Evolutionary conservation across 768 basidiomycete genomes (phyloP).

Genomic region (Tephrocybe sp.): DNA sequence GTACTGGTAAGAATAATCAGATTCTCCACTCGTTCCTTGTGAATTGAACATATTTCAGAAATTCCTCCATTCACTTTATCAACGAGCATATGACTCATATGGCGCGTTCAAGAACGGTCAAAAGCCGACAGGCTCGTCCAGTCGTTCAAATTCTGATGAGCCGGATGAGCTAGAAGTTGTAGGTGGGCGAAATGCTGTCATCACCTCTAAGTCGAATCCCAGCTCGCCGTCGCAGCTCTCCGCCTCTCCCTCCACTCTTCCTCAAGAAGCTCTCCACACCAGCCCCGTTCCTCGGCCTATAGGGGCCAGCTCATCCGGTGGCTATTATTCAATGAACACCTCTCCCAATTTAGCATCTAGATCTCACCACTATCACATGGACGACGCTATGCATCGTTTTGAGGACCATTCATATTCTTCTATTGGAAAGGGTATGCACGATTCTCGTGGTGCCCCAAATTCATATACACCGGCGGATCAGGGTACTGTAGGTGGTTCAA

Average conservation of each 20-base stretch:
- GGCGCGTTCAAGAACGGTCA: slow-evolving; percentile 25
- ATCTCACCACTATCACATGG: slow-evolving; percentile 12
- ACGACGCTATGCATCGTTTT: slow-evolving; percentile 9
- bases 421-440: slow-evolving; percentile 8
- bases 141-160: slow-evolving; percentile 14
- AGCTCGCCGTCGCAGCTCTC: slow-evolving; percentile 24
- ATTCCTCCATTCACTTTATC: slow-evolving; percentile 35
- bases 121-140: neutral
- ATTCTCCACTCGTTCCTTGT: neutral
- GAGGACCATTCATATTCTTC: slow-evolving; percentile 14
- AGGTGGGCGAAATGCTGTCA: slow-evolving; percentile 35
- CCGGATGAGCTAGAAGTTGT: slow-evolving; percentile 38
- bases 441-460: slow-evolving; percentile 1
- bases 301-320: slow-evolving; percentile 21
- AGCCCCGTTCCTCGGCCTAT: slow-evolving; percentile 22
- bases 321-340: slow-evolving; percentile 24
- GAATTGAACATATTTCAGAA: slow-evolving; percentile 20
- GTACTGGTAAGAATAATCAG: slow-evolving; percentile 29
- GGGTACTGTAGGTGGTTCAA: neutral
- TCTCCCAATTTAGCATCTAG: slow-evolving; percentile 8
- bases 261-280: slow-evolving; percentile 17
- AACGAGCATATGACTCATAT: slow-evolving; percentile 33
- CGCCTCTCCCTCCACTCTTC: slow-evolving; percentile 18
- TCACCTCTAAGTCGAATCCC: slow-evolving; percentile 27
- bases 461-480: slow-evolving; percentile 6